Evolutionary conservation across 441 rosid species (phyloP), one percentile per base, ranked within the genome.

Genomic region (Eruca vesicaria): DNA sequence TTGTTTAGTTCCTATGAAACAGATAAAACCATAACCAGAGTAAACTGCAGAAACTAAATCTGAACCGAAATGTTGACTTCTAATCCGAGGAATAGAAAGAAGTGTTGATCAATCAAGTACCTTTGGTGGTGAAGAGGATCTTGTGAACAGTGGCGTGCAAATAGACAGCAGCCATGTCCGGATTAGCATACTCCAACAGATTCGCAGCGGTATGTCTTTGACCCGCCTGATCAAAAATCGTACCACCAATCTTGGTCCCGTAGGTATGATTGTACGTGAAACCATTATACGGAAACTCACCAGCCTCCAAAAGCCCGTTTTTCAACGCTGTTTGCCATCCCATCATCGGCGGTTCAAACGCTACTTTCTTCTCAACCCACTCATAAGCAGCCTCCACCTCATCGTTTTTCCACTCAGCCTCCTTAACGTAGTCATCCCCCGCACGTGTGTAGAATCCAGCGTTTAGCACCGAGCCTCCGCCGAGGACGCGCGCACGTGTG

Each of bases 361-460:
- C 87, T 21, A 86, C 80, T 76, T 85, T 88, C 28, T 79, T 73
- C 75, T 88, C 92, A 3, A 86, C 90, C 92, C 92, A 88, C 21
- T 71, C 59, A 29, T 88, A 88, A 9, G 90, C 83, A 3, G 63
- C 63, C 50, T 81, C 71, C 18, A 80, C 92, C 59, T 81, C 79
- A 29, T 63, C 73, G n/a, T 57, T 77, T 4, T 66, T 50, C 89
- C 88, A 85, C 41, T 81, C 86, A 0, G 41, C 81, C 66, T 78
- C 75, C 58, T 33, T 73, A 38, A 81, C 84, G 29, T 73, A 83
- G n/a, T 73, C 71, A 6, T 28, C 41, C 29, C 79, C 76, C 16
- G 92, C 88, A 7, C 83, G 85, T 5, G 90, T 68, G 77, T 86
- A 88, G 71, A 88, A 88, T 12, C 90, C 90, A 0, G 87, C 92